A percentile compares a stretch with the other conserved stretches of the same genome.
These are phyloP conservation scores for Aspergillus pseudonomiae DNA, from an alignment of 2,329 filamentous ascomycete genomes.

Conservation along the genomic window DNA sequence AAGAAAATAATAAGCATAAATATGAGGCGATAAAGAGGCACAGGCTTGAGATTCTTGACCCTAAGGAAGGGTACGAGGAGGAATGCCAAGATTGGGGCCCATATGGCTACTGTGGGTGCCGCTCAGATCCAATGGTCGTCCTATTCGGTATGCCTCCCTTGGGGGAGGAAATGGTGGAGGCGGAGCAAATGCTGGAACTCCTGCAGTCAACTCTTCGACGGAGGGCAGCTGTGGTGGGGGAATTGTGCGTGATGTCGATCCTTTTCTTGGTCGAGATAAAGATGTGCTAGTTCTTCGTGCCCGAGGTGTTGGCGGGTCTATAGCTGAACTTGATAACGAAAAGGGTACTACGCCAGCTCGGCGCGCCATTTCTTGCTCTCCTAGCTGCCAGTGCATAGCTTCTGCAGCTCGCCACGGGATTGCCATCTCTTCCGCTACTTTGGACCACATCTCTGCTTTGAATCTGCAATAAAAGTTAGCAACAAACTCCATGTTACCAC, in stretches of 20 bases:
- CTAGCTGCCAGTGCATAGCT: conserved; percentile 97
- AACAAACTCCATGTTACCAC: neutral
- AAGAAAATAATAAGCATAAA: neutral
- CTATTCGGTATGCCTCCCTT: conserved; percentile 40
- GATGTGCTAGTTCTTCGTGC: conserved; percentile 42
- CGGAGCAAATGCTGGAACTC: conserved; percentile 49
- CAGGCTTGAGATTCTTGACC: conserved; percentile 21
- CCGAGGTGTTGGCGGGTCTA: conserved; percentile 49
- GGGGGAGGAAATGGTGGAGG: conserved; percentile 36
- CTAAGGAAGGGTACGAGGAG: conserved; percentile 42
- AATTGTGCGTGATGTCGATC: conserved; percentile 42
- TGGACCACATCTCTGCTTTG: conserved; percentile 97
- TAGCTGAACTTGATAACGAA: conserved; percentile 63
- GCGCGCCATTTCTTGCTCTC: conserved; percentile 89
- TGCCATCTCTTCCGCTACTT: conserved; percentile 91
- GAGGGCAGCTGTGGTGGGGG: conserved; percentile 45
- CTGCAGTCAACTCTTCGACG: conserved; percentile 50
- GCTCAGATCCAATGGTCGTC: conserved; percentile 35
- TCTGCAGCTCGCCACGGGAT: conserved; percentile 95
- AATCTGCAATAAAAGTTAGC: conserved; percentile 62
- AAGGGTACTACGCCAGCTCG: conserved; percentile 90
- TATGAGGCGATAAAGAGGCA: conserved; percentile 24
- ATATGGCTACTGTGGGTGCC: conserved; percentile 35
- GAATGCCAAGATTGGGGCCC: conserved; percentile 35
- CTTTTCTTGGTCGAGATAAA: conserved; percentile 43